Base-by-base conservation (phyloP, 2,329 filamentous ascomycete genomes). In the Sporothrix pseudoabietina region DNA sequence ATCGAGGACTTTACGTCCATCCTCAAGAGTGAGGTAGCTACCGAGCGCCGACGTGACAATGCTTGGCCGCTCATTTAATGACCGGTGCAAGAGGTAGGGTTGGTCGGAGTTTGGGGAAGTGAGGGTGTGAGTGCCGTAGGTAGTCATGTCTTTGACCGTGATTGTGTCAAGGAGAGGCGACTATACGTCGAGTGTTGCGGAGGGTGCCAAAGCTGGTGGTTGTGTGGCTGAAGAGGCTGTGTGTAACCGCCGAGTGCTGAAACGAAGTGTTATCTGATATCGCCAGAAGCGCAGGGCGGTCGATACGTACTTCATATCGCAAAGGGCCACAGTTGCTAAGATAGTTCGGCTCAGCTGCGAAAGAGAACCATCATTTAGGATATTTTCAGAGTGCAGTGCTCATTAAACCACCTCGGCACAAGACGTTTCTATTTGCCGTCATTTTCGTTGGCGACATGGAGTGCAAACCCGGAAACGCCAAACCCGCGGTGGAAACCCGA, bases 1-100 rank as follows among this genome's bases (percentile, higher is more conserved):
- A 79, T 96, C 93, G 16, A 94, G 86, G 59, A 96, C 86, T 47
- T 82, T 83, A 32, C 86, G 84, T 1, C 90, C 90, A 32, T 79
- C 75, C 3, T 39, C 49, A 8, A 74, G 70, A 12, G 30, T 41
- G 32, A 75, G 66, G 47, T 73, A 72, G 68, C 54, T 72, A 16
- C 73, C 73, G 0, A 26, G 5, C 0, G 71, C 73, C 3, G 44
- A 22, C 10, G 19, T 10, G 35, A 73, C 74, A 3, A 30, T 69
- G 41, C 41, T 44, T 26, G 71, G 73, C 12, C 30, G 52, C 22
- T 74, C 65, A 19, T 54, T 7, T 3, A 76, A 41, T 7, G 72
- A 72, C 5, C 75, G 74, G 49, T 76, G 71, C 22, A 76, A 63
- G 3, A 75, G 69, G 5, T 61, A 47, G 3, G 73, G 71, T n/a